Evolutionary conservation across 2,329 filamentous ascomycete species (phyloP).

Genomic region (Lecanoromycetidae sp.): DNA sequence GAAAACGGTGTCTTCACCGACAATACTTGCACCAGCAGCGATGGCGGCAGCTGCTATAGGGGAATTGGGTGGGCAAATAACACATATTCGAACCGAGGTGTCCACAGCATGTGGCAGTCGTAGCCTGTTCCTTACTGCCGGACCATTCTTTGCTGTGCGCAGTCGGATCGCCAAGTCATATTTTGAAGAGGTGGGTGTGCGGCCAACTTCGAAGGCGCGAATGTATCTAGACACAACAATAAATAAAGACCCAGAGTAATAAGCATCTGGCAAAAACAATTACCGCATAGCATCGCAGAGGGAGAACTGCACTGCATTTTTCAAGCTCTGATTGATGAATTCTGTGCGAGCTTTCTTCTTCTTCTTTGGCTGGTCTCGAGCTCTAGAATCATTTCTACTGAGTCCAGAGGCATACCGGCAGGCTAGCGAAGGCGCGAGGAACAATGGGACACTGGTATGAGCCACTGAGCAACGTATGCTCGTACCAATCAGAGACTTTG

Average conservation of each 20-base stretch:
- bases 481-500: background rate
- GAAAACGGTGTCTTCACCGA: constrained; percentile 79
- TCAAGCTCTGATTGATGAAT: constrained; percentile 52
- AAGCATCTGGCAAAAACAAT: constrained; percentile 16
- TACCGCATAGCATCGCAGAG: constrained; percentile 86
- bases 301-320: constrained; percentile 59
- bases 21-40: constrained; percentile 65
- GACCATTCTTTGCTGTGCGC: constrained; percentile 71
- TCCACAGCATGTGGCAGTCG: constrained; percentile 81
- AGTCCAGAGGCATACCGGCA: constrained; percentile 22
- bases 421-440: background rate
- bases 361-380: constrained; percentile 39
- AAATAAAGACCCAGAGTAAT: too few relatives aligned
- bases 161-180: constrained; percentile 83
- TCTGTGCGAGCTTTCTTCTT: constrained; percentile 52
- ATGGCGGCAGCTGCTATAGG: constrained; percentile 61
- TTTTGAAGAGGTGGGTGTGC: constrained; percentile 58
- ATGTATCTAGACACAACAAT: constrained; percentile 56
- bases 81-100: constrained; percentile 77
- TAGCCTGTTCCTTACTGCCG: constrained; percentile 75
- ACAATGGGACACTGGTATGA: background rate
- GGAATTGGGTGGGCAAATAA: constrained; percentile 77
- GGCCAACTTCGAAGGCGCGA: constrained; percentile 82
- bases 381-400: constrained; percentile 17
- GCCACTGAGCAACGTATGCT: background rate